These are phyloP conservation scores for Phytophthora crassamura DNA, from an alignment of 352 stramenopile genomes.

Conservation along the genomic window DNA sequence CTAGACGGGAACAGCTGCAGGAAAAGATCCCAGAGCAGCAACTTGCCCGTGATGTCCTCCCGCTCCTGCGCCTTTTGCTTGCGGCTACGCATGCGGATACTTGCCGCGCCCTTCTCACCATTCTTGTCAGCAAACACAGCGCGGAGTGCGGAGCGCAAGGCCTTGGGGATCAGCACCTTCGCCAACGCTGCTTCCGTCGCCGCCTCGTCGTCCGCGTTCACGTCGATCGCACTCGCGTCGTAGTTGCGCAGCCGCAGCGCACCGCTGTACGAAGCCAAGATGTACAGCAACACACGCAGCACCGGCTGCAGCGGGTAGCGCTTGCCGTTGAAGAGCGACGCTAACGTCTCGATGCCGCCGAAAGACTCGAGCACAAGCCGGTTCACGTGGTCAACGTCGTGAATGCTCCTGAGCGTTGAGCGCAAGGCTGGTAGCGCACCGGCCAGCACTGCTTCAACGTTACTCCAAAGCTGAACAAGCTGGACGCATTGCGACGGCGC, in stretches of 20 bases:
- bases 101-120: constrained; percentile 15
- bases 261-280: constrained; percentile 56
- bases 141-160: constrained; percentile 66
- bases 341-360: constrained; percentile 60
- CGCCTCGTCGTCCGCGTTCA: constrained; percentile 83
- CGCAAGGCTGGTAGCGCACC: constrained; percentile 48
- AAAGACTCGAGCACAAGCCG: constrained; percentile 69
- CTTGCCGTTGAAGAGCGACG: constrained; percentile 68
- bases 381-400: constrained; percentile 52
- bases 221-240: constrained; percentile 59
- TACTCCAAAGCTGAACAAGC: constrained; percentile 59
- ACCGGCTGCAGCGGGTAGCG: constrained; percentile 55
- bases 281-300: constrained; percentile 69
- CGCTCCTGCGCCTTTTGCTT: constrained; percentile 62
- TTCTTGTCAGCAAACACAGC: constrained; percentile 50
- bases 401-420: constrained; percentile 47
- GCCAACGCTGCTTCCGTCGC: constrained; percentile 74
- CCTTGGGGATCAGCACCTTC: constrained; percentile 67
- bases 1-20: constrained; percentile 76
- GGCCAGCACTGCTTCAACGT: constrained; percentile 55
- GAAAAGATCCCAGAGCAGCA: constrained; percentile 87
- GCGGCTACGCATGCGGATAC: constrained; percentile 51
- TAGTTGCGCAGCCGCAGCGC: constrained; percentile 50
- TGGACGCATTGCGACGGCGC: constrained; percentile 54
- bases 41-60: constrained; percentile 56